Base-by-base conservation (phyloP, 371 early-diverging fungal species). In the Mortierella sp. region DNA sequence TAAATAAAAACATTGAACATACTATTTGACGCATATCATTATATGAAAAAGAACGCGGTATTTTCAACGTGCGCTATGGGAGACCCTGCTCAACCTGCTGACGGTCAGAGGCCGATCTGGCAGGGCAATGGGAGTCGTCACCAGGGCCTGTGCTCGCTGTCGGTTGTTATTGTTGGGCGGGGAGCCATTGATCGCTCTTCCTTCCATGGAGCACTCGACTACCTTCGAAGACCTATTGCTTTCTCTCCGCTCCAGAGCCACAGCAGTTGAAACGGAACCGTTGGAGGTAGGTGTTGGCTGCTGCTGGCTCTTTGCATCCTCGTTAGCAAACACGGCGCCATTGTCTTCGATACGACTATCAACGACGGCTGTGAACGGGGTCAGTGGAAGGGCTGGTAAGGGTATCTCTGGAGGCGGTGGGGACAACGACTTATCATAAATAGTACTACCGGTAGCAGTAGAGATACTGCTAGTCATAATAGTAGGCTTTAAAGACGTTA, bases 361-460 rank as follows among this genome's bases (percentile, higher is more conserved):
- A 6, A n/a, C n/a, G n/a, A n/a, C n/a, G n/a, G n/a, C n/a, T n/a
- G 51, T 53, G 9, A 55, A 28, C 1, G 71, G 64, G 9, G 54
- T 59, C 23, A 27, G 48, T 0, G 59, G 64, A 4, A 70, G 19
- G 6, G 28, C 47, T 8, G 60, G 64, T 19, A 60, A 32, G 0
- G 71, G 60, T 4, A 64, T 64, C 37, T 55, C 59, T 24, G 71
- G 71, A 21, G 64, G 51, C 8, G 48, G 71, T 34, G 37, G 37
- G 37, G 37, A 34, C 37, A 34, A 34, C 11, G 37, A 34, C 1
- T 14, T 34, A n/a, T n/a, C n/a, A n/a, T n/a, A n/a, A n/a, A n/a
- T n/a, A n/a, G n/a, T n/a, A n/a, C n/a, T n/a, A n/a, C n/a, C n/a
- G n/a, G n/a, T n/a, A n/a, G n/a, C n/a, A n/a, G n/a, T n/a, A n/a